phyloP scores from a whole-genome alignment of 2,329 filamentous ascomycete genomes.

The Claviceps sp. region DNA sequence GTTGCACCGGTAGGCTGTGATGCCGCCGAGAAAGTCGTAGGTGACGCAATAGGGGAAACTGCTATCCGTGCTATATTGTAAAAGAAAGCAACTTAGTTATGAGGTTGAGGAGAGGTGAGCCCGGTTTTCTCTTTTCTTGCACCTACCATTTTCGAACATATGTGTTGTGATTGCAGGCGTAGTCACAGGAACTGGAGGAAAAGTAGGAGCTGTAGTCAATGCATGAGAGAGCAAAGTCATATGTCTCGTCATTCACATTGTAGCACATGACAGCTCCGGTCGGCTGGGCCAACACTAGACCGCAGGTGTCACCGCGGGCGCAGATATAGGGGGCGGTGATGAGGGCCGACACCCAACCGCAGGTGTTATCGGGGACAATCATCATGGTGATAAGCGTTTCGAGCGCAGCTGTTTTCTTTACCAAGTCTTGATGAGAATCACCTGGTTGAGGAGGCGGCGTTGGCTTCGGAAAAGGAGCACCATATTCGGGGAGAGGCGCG shows the following conservation, averaged over 20 bases:
- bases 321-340: conserved; percentile 29
- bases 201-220: conserved; percentile 24
- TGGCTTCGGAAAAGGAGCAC: conserved; percentile 24
- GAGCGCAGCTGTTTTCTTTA: not conserved
- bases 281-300: conserved; percentile 22
- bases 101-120: not conserved
- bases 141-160: conserved; percentile 32
- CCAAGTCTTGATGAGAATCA: conserved; percentile 13
- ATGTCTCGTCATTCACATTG: conserved; percentile 13
- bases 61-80: conserved; percentile 22
- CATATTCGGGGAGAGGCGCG: conserved; percentile 20
- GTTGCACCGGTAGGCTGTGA: conserved; percentile 23
- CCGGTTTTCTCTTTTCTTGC: not conserved
- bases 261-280: conserved; percentile 26
- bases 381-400: conserved; percentile 14
- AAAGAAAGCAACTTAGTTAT: not conserved
- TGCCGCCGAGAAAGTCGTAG: conserved; percentile 25
- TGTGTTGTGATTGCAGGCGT: conserved; percentile 25
- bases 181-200: conserved; percentile 24
- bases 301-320: conserved; percentile 21
- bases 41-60: conserved; percentile 31
- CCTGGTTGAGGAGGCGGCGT: conserved; percentile 25
- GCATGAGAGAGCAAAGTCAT: conserved; percentile 24
- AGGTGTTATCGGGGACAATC: conserved; percentile 35
- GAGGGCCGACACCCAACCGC: conserved; percentile 34